Base-by-base conservation (phyloP, 2,329 filamentous ascomycete species). In the Thielaviopsis euricoi region DNA sequence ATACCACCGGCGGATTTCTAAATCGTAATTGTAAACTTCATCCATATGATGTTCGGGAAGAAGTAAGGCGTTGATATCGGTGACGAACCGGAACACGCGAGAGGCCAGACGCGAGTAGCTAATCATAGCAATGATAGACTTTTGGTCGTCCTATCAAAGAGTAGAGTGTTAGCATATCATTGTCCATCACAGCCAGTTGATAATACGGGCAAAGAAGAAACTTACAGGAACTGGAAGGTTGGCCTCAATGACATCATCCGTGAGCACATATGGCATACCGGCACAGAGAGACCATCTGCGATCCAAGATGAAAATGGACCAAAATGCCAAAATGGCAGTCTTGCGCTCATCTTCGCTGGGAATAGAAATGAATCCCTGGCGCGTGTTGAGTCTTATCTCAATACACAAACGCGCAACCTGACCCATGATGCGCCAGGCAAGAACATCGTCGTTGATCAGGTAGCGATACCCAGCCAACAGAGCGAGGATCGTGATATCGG, bases 231-330 rank as follows among this genome's bases (percentile, higher is more conserved):
- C 83, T 1, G 87, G 88, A 22, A 96, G 71, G 55, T 79, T 78
- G 0, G 84, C 81, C 65, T 95, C 89, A 61, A 95, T 87, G 66
- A 95, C 89, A 17, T 86, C 80, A 65, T 95, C 89, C 63, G 91
- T 85, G 40, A 95, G 75, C 2, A 87, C 84, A 71, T 89, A 95
- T 0, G 89, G 89, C 68, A 95, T 77, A 0, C 89, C 89, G 0
- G 87, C 90, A n/a, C 85, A 87, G 64, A 95, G 88, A 62, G 86
- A 89, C 89, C 89, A 95, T 55, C 89, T 78, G 46, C 89, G 77
- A 67, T 95, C 90, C 46, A 95, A 74, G 3, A 89, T 83, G 66
- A 93, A 95, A 19, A 89, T 82, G 1, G 85, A 82, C 90, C 88
- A 96, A 68, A 94, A 95, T 15, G 87, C 80, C 54, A 84, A 80